Conservation (phyloP, 2,329 filamentous ascomycete species). For the Atkinsonella hypoxylon region DNA sequence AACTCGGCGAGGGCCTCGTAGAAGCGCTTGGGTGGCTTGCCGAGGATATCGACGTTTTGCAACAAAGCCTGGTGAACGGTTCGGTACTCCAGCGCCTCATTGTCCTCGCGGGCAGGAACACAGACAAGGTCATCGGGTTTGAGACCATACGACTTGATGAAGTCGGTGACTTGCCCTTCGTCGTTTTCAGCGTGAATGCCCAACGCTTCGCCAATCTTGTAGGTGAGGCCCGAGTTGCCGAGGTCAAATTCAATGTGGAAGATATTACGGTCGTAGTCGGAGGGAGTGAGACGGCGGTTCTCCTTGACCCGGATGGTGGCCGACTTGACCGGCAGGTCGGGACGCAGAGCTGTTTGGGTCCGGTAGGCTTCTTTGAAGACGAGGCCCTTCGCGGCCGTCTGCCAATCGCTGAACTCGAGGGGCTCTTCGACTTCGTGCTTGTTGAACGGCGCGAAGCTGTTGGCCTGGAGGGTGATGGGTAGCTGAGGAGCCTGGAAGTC, state of each 20-base stretch:
- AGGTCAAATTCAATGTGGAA: slow-evolving; percentile 99
- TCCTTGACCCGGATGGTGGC: slow-evolving; percentile 84
- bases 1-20: slow-evolving; percentile 87
- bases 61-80: slow-evolving; percentile 86
- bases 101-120: slow-evolving; percentile 74
- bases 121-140: slow-evolving; percentile 77
- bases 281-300: slow-evolving; percentile 82
- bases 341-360: slow-evolving; percentile 61
- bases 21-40: slow-evolving; percentile 93
- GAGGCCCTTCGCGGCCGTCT: slow-evolving; percentile 74
- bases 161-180: slow-evolving; percentile 61
- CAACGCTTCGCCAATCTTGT: slow-evolving; percentile 94
- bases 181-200: slow-evolving; percentile 96
- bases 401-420: slow-evolving; percentile 60
- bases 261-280: slow-evolving; percentile 91
- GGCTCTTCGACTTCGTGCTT: slow-evolving; percentile 62
- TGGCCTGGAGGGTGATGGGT: slow-evolving; percentile 56
- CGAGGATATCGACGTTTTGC: slow-evolving; percentile 94
- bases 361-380: slow-evolving; percentile 91
- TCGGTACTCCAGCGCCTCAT: slow-evolving; percentile 64
- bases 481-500: slow-evolving; percentile 42
- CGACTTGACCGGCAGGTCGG: slow-evolving; percentile 78
- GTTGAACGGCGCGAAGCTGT: slow-evolving; percentile 72
- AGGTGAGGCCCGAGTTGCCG: slow-evolving; percentile 78
- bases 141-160: slow-evolving; percentile 84